phyloP scores from a whole-genome alignment of 352 stramenopile genomes.

The Globisporangium irregulare region DNA sequence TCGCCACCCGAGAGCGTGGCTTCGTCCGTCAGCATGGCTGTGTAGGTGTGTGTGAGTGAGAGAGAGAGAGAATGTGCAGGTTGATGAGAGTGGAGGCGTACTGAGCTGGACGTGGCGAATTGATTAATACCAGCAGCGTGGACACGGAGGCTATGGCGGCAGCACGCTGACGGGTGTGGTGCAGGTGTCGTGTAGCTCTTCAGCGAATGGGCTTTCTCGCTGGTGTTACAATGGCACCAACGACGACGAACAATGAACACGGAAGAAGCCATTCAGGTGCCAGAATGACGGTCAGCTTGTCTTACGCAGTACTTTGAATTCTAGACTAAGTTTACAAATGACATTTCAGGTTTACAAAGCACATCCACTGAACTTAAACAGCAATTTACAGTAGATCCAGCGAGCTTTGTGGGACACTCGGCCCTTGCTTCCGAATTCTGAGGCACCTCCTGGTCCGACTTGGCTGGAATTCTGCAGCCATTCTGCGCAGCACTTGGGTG shows the following conservation, averaged over 20 bases:
- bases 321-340: no score
- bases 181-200: not conserved
- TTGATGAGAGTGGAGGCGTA: not conserved
- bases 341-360: no score
- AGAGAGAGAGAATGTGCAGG: not conserved
- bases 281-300: no score
- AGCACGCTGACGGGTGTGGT: not conserved
- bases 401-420: no score
- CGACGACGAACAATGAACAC: not conserved
- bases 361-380: no score
- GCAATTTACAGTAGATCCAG: no score
- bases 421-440: no score
- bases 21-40: constrained; percentile 3
- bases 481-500: not conserved
- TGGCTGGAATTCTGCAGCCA: constrained; percentile 1
- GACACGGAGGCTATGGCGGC: not conserved
- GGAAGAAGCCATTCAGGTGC: no score
- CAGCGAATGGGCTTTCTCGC: no score
- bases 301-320: no score
- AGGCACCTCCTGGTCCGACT: no score
- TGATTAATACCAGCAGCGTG: not conserved
- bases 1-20: constrained; percentile 17
- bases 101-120: not conserved
- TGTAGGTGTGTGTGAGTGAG: not conserved
- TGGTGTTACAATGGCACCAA: no score